Evolutionary conservation across 1,139 yeast genomes (phyloP), one percentile per base, ranked within the genome.

Genomic region (Geotrichum europaeum): DNA sequence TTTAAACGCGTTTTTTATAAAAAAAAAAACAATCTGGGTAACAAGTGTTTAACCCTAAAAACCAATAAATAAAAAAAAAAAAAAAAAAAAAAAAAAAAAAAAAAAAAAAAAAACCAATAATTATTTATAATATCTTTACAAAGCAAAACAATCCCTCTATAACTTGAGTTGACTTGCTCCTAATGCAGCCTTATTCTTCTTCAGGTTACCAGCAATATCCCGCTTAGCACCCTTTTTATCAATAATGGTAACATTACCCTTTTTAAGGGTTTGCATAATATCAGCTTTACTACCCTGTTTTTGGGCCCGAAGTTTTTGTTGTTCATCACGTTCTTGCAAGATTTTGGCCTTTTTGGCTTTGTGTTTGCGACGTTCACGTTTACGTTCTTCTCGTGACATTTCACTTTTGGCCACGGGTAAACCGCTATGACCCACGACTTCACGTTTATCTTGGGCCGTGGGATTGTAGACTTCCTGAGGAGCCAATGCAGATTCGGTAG

Each of bases 381-480:
- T 91, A 73, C 90, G 89, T 64, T 94, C 97, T 60, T 89, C 96
- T 64, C 92, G 82, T 18, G 87, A 80, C 76, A 94, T 79, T 74
- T 94, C 99, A 58, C 84, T 87, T 75, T 88, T 87, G 20, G 96
- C 82, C 76, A 88, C 84, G 1, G 92, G 86, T 67, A 88, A 81
- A 68, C 97, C 97, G 57, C 91, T 86, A 67, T 85, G 85, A 66
- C 91, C 81, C 62, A 84, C 79, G 28, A 90, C 87, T 71, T 90
- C 96, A n/a, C 63, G 63, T 60, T 79, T 78, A 20, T 76, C 74
- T 40, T 78, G 74, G 47, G 80, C 79, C 57, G 79, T 81, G 28
- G 86, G 79, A 70, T 80, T 83, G 75, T 87, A 94, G n/a, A 94
- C 80, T 76, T 94, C 99, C 75, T 94, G 99, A 51, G 99, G 99